These are phyloP conservation scores for Boletellus ananiceps DNA, from an alignment of 768 basidiomycete species.

Conservation along the genomic window DNA sequence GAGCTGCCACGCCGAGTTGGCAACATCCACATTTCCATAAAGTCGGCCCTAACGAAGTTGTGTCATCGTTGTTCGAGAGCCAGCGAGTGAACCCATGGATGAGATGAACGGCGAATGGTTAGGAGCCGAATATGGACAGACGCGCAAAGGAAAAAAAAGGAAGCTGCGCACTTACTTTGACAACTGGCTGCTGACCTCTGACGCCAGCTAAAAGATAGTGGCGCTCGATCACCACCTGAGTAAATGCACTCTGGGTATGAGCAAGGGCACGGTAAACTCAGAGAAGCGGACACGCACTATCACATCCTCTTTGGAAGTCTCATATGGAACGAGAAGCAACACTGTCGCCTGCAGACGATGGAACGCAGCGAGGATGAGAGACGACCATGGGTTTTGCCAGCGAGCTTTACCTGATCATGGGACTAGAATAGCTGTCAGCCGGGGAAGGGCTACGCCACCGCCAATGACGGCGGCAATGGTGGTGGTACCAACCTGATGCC, in stretches of 20 bases:
- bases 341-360: slow-evolving; percentile 59
- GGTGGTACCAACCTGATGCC: slow-evolving; percentile 68
- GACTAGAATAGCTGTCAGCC: slow-evolving; percentile 45
- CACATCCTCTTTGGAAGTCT: slow-evolving; percentile 67
- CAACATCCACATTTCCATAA: slow-evolving; percentile 63
- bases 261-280: not conserved
- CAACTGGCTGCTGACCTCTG: slow-evolving; percentile 59
- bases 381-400: slow-evolving; percentile 6
- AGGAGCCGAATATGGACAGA: not conserved
- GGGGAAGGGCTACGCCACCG: slow-evolving; percentile 14
- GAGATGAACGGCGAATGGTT: not conserved
- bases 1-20: slow-evolving; percentile 73
- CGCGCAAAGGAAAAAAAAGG: not conserved
- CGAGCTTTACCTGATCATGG: slow-evolving; percentile 67
- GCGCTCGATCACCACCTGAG: slow-evolving; percentile 67
- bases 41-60: slow-evolving; percentile 53
- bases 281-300: slow-evolving; percentile 41
- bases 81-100: not conserved
- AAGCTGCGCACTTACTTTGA: slow-evolving; percentile 51
- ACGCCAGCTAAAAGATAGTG: slow-evolving; percentile 72
- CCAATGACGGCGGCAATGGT: not conserved
- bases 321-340: slow-evolving; percentile 67
- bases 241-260: not conserved
- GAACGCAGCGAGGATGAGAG: slow-evolving; percentile 17
- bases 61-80: not conserved